Conservation (phyloP, 1,284 basidiomycete genomes). For the Macrocystidia cucumis region DNA sequence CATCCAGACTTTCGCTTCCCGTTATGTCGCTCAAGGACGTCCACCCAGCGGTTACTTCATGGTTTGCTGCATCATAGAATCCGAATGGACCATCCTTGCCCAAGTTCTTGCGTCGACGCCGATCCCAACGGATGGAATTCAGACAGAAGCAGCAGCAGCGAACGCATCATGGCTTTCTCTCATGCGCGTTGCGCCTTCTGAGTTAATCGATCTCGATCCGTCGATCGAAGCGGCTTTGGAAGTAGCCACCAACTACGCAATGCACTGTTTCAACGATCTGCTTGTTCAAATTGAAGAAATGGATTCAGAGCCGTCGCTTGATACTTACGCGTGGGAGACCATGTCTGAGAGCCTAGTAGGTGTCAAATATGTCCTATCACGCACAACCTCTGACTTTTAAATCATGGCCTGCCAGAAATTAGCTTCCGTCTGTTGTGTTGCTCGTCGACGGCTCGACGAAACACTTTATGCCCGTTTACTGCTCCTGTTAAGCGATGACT, state of each 20-base stretch:
- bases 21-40: slow-evolving; percentile 68
- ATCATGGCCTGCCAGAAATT: slow-evolving; percentile 68
- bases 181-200: slow-evolving; percentile 41
- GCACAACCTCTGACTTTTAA: slow-evolving; percentile 2
- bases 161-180: slow-evolving; percentile 74
- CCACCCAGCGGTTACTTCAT: slow-evolving; percentile 86
- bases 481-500: slow-evolving; percentile 73
- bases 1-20: slow-evolving; percentile 66
- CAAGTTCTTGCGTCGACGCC: slow-evolving; percentile 56
- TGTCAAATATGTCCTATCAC: slow-evolving; percentile 8
- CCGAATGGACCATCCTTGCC: slow-evolving; percentile 76
- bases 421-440: slow-evolving; percentile 77
- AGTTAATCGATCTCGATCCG: slow-evolving; percentile 29
- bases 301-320: slow-evolving; percentile 67
- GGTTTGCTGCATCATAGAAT: slow-evolving; percentile 79
- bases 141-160: slow-evolving; percentile 69
- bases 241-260: slow-evolving; percentile 46
- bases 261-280: slow-evolving; percentile 70
- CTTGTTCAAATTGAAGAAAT: slow-evolving; percentile 71
- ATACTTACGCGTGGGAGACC: slow-evolving; percentile 84
- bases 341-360: slow-evolving; percentile 77
- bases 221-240: slow-evolving; percentile 36
- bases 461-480: slow-evolving; percentile 68
- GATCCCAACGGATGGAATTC: slow-evolving; percentile 21
- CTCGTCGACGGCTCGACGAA: slow-evolving; percentile 61